Conservation (phyloP, 371 early-diverging fungal species). For the Gilbertella persicaria region DNA sequence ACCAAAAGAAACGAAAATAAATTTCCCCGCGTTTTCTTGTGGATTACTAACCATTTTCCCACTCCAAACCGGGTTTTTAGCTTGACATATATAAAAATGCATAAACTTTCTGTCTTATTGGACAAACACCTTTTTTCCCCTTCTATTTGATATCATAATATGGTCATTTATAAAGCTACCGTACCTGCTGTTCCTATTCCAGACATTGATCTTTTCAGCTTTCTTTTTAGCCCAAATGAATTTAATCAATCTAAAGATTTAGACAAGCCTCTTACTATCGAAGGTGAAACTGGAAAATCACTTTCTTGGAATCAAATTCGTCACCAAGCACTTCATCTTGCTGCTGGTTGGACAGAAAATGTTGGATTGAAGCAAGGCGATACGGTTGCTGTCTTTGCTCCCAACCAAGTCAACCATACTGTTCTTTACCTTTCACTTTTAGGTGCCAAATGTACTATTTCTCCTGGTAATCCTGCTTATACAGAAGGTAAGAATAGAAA, state of each 20-base stretch:
- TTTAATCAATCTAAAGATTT: slow-evolving; percentile 36
- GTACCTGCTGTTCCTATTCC: slow-evolving; percentile 55
- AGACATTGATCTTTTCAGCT: slow-evolving; percentile 65
- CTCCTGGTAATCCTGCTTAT: slow-evolving; percentile 48
- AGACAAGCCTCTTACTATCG: slow-evolving; percentile 53
- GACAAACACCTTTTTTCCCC: neutral
- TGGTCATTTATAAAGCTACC: slow-evolving; percentile 40
- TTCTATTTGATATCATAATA: slow-evolving; percentile 5
- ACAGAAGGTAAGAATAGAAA: slow-evolving; percentile 48
- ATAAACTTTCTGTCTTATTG: neutral
- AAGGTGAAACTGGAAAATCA: slow-evolving; percentile 53
- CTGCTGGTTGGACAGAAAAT: slow-evolving; percentile 37
- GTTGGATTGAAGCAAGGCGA: slow-evolving; percentile 68
- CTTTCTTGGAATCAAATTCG: slow-evolving; percentile 63
- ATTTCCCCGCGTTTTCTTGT: slow-evolving; percentile 11
- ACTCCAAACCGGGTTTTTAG: slow-evolving; percentile 5
- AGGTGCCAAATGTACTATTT: slow-evolving; percentile 40
- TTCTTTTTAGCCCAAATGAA: slow-evolving; percentile 49
- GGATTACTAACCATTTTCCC: slow-evolving; percentile 17
- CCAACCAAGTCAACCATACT: slow-evolving; percentile 58
- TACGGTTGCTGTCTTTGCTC: slow-evolving; percentile 72
- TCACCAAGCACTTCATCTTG: slow-evolving; percentile 11
- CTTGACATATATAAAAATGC: too few relatives aligned
- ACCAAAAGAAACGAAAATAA: neutral
- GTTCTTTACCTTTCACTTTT: slow-evolving; percentile 42